Evolutionary conservation across 768 basidiomycete genomes (phyloP), one percentile per base, ranked within the genome.

Genomic region (Boletellus emodensis): DNA sequence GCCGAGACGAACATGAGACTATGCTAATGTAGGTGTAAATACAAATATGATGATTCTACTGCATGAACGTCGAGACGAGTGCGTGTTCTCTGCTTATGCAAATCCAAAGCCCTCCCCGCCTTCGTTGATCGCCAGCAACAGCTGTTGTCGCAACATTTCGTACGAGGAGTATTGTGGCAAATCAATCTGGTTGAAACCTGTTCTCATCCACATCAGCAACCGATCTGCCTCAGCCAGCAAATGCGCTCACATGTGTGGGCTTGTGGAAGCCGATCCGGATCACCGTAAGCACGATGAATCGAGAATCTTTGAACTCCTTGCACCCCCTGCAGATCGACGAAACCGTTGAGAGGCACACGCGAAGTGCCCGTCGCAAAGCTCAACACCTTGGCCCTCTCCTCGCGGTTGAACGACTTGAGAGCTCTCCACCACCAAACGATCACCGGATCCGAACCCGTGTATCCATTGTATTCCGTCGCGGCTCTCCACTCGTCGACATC

Each of bases 341-440:
- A 99, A 15, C 96, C 96, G 45, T 85, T 88, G 35, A 98, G 80
- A 9, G 95, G 95, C 1, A 99, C 95, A 40, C 94, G 80, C 9
- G 94, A 94, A 6, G 90, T 84, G 52, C 92, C 84, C 1, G 96
- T 95, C 13, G 94, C 94, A 70, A 99, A 99, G 75, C 94, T 95
- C 49, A 99, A 76, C 40, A 99, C 91, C 68, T 96, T 94, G 30
- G 96, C 94, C 49, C 93, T 78, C 70, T 99, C 96, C 60, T 97
- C 94, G 32, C 95, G 88, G 58, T 89, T 92, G 74, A 97, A 97
- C 9, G 93, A 95, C 70, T 98, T 93, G 38, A 99, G 80, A 2
- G 95, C 95, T 57, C 96, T 82, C 96, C 96, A 99, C 88, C 93
- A 97, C 94, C 94, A 99, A 26, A 90, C 85, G 52, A 98, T 94